phyloP scores from a whole-genome alignment of 371 early-diverging fungal genomes.

The Rhizopus delemar region DNA sequence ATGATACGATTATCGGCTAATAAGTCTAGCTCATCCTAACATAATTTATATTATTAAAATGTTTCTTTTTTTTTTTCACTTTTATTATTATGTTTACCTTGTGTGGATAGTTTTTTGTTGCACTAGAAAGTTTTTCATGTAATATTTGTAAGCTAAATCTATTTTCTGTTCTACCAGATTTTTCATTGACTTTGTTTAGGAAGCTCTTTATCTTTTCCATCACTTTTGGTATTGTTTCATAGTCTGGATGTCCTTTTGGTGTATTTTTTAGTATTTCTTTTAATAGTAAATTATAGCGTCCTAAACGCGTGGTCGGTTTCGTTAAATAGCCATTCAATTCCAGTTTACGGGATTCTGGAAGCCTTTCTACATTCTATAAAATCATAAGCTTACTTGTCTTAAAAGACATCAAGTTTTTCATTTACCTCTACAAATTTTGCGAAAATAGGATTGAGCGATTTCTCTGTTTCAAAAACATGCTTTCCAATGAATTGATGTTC shows the following conservation, averaged over 20 bases:
- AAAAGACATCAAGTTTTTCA: background rate
- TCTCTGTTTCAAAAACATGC: constrained; percentile 78
- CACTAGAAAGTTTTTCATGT: constrained; percentile 56
- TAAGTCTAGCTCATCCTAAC: constrained; percentile 20
- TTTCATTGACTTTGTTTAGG: constrained; percentile 61
- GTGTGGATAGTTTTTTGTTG: constrained; percentile 48
- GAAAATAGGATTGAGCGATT: constrained; percentile 64
- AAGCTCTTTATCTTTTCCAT: constrained; percentile 69
- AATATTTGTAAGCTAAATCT: constrained; percentile 23
- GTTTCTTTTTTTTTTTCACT: background rate
- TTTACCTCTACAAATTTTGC: constrained; percentile 72
- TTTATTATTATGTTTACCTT: constrained; percentile 1
- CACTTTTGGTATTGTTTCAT: constrained; percentile 59
- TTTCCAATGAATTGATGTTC: constrained; percentile 84
- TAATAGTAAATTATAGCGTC: constrained; percentile 81
- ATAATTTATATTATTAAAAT: background rate
- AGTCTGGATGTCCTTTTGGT: constrained; percentile 77
- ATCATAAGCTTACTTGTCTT: constrained; percentile 21
- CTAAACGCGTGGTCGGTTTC: constrained; percentile 81
- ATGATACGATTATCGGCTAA: constrained; percentile 63
- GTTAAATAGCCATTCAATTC: constrained; percentile 76
- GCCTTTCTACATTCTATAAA: constrained; percentile 46
- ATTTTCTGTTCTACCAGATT: constrained; percentile 82
- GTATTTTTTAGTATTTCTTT: constrained; percentile 78
- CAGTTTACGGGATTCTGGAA: constrained; percentile 79